phyloP scores from a whole-genome alignment of 2,329 filamentous ascomycete genomes.

The Penicillium sp. region DNA sequence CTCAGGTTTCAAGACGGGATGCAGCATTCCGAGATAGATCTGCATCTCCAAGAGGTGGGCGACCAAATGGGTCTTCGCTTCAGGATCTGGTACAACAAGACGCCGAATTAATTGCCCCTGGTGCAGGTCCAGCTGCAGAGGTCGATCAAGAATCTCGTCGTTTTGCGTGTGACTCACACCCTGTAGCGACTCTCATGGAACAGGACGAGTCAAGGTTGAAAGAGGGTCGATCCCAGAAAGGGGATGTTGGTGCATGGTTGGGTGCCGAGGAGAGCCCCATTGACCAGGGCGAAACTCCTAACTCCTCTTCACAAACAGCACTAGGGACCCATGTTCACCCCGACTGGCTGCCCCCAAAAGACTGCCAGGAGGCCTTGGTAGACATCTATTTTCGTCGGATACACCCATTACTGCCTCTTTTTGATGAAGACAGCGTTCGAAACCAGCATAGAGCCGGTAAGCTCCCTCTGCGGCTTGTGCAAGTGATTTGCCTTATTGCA shows the following conservation, averaged over 20 bases:
- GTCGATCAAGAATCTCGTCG: constrained; percentile 6
- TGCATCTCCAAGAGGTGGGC: background rate
- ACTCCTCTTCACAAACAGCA: background rate
- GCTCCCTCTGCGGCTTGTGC: constrained; percentile 27
- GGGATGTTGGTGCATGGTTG: constrained; percentile 20
- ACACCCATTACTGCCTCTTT: constrained; percentile 31
- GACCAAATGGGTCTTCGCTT: background rate
- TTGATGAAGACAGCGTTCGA: constrained; percentile 28
- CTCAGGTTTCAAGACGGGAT: background rate
- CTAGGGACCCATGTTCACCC: background rate
- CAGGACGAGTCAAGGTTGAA: constrained; percentile 12
- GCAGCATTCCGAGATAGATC: background rate
- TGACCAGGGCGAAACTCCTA: background rate
- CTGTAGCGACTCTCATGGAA: constrained; percentile 17
- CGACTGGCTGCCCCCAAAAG: constrained; percentile 11
- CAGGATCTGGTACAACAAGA: background rate
- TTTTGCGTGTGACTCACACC: constrained; percentile 23
- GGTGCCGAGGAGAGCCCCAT: background rate
- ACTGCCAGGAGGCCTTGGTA: constrained; percentile 26
- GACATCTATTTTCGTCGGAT: constrained; percentile 34
- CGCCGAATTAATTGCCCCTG: too few relatives aligned
- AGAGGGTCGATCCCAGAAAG: constrained; percentile 10
- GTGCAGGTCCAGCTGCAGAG: background rate
- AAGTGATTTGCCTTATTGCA: constrained; percentile 34
- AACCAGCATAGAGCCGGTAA: constrained; percentile 21